Evolutionary conservation across 257 asterid species (phyloP).

Genomic region (Thymus mandschuricus): DNA sequence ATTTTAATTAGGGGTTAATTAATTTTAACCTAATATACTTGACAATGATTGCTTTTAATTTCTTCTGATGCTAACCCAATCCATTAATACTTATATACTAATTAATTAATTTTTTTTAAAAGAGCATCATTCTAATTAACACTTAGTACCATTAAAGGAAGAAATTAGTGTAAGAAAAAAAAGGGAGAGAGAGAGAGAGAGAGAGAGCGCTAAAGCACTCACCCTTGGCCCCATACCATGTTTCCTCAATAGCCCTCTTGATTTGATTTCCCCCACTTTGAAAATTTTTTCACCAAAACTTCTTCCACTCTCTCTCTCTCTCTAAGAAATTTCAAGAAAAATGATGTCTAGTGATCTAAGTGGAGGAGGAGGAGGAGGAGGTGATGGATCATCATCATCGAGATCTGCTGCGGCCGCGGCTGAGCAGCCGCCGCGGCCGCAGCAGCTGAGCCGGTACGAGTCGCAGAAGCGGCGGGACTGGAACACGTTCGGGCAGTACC

Average conservation of each 20-base stretch:
- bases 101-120: not conserved
- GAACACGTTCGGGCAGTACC: conserved; percentile 87
- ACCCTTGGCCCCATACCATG: conserved; percentile 63
- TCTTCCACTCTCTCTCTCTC: not conserved
- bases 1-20: conserved; percentile 34
- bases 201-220: conserved; percentile 51
- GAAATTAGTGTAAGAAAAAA: conserved; percentile 58
- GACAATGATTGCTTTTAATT: conserved; percentile 51
- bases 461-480: conserved; percentile 89
- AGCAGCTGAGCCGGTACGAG: conserved; percentile 71
- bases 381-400: conserved; percentile 48
- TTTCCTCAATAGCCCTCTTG: conserved; percentile 49
- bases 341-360: conserved; percentile 58
- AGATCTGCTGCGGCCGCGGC: conserved; percentile 25
- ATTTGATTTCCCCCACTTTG: conserved; percentile 46
- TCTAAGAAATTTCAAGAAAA: not conserved
- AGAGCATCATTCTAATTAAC: conserved; percentile 36
- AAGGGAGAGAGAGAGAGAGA: conserved; percentile 38
- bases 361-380: conserved; percentile 24
- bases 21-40: conserved; percentile 40
- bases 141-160: conserved; percentile 66
- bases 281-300: conserved; percentile 3
- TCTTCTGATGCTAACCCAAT: conserved; percentile 27
- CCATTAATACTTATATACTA: not conserved
- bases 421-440: conserved; percentile 29